Evolutionary conservation across 345 rosid species (phyloP).

Genomic region (Eucalyptus marginata): DNA sequence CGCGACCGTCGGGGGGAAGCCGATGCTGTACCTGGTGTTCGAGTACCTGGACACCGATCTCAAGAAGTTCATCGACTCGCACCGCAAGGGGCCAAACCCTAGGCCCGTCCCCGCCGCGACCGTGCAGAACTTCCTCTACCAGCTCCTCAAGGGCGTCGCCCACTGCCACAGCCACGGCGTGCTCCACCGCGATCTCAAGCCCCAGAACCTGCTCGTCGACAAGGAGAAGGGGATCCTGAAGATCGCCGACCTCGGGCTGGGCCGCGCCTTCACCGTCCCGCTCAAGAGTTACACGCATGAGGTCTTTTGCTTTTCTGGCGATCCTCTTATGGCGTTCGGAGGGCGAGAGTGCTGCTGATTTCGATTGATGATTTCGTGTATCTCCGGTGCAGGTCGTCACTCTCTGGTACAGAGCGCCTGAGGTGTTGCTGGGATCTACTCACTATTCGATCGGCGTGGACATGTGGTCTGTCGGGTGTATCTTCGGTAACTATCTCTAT

Average conservation of each 20-base stretch:
- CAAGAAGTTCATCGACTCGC: slow-evolving; percentile 75
- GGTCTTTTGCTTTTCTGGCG: neutral
- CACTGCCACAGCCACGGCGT: slow-evolving; percentile 96
- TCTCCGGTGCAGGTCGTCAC: slow-evolving; percentile 41
- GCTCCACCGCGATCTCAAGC: slow-evolving; percentile 89
- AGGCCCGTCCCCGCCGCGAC: slow-evolving; percentile 41
- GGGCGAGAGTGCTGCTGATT: neutral
- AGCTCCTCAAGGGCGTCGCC: slow-evolving; percentile 90
- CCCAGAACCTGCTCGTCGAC: slow-evolving; percentile 81
- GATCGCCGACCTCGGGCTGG: slow-evolving; percentile 89
- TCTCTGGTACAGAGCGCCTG: slow-evolving; percentile 96
- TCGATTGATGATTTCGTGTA: neutral
- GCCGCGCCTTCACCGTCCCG: slow-evolving; percentile 89
- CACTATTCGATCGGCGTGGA: slow-evolving; percentile 87
- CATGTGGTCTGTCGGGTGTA: slow-evolving; percentile 98
- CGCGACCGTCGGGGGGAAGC: slow-evolving; percentile 13
- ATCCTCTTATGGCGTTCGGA: neutral
- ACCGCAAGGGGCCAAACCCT: slow-evolving; percentile 69
- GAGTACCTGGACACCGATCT: slow-evolving; percentile 94
- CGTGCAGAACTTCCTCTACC: slow-evolving; percentile 69
- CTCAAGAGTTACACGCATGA: slow-evolving; percentile 88
- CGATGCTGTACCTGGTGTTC: slow-evolving; percentile 77
- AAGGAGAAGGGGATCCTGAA: slow-evolving; percentile 74
- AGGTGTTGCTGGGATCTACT: slow-evolving; percentile 77
- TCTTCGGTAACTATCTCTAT: slow-evolving; percentile 37